Conservation (phyloP, 371 early-diverging fungal genomes). For the Batrachochytrium dendrobatidis region DNA sequence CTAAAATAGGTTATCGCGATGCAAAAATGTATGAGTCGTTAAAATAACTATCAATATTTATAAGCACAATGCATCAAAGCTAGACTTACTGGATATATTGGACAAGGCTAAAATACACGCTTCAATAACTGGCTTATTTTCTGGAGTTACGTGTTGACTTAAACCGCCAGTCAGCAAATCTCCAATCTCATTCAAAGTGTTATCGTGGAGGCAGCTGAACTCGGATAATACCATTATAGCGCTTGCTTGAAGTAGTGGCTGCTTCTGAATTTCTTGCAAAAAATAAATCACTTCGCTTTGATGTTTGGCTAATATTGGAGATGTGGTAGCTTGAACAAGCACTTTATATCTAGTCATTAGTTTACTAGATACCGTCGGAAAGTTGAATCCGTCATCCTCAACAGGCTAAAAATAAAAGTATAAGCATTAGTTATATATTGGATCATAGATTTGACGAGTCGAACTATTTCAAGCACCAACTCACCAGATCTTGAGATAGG, state of each 20-base stretch:
- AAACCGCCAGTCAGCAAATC: slow-evolving; percentile 28
- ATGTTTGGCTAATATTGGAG: slow-evolving; percentile 20
- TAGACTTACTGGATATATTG: slow-evolving; percentile 32
- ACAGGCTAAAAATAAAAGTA: slow-evolving; percentile 15
- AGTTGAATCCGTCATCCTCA: slow-evolving; percentile 38
- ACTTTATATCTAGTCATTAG: slow-evolving; percentile 33
- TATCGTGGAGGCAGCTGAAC: slow-evolving; percentile 35
- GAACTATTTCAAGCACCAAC: not conserved
- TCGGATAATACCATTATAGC: slow-evolving; percentile 41
- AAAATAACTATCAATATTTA: not conserved
- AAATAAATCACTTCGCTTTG: slow-evolving; percentile 34
- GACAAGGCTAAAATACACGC: slow-evolving; percentile 36
- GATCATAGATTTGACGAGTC: not conserved
- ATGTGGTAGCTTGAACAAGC: slow-evolving; percentile 25
- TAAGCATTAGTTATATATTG: not conserved
- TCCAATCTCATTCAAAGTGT: slow-evolving; percentile 19
- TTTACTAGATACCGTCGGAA: slow-evolving; percentile 34
- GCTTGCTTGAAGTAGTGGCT: slow-evolving; percentile 18
- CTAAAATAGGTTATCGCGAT: slow-evolving; percentile 11
- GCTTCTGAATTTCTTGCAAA: slow-evolving; percentile 29
- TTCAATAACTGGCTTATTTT: slow-evolving; percentile 28
- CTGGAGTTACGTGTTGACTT: slow-evolving; percentile 31
- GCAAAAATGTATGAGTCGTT: not conserved
- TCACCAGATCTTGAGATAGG: not conserved
- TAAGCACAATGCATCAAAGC: not conserved